These are phyloP conservation scores for Passalora sequoiae DNA, from an alignment of 2,329 filamentous ascomycete genomes.

Conservation along the genomic window DNA sequence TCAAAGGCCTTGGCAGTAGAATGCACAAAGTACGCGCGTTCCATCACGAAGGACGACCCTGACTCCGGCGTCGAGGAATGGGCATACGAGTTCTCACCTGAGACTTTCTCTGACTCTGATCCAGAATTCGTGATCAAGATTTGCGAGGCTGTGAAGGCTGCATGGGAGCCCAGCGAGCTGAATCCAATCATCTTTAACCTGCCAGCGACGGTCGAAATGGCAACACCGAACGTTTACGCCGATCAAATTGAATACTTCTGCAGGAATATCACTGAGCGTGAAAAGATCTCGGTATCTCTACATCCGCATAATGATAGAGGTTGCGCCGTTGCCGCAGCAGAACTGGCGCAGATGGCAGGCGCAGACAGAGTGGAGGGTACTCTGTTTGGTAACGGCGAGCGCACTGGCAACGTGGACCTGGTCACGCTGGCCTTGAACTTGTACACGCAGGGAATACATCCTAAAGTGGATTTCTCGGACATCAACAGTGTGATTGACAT, in stretches of 20 bases:
- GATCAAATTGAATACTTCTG: slow-evolving; percentile 97
- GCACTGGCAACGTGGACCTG: slow-evolving; percentile 91
- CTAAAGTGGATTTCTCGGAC: slow-evolving; percentile 85
- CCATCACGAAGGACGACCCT: slow-evolving; percentile 78
- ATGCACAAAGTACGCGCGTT: slow-evolving; percentile 80
- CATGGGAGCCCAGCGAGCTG: slow-evolving; percentile 77
- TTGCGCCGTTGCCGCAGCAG: slow-evolving; percentile 81
- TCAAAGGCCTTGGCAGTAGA: slow-evolving; percentile 74
- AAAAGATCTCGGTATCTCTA: slow-evolving; percentile 82
- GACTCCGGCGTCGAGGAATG: slow-evolving; percentile 56
- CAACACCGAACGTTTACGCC: slow-evolving; percentile 91
- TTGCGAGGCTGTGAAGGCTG: slow-evolving; percentile 88
- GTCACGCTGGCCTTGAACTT: slow-evolving; percentile 90
- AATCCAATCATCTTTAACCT: slow-evolving; percentile 94
- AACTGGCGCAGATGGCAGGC: slow-evolving; percentile 92
- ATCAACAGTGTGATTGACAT: slow-evolving; percentile 79
- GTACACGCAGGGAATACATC: slow-evolving; percentile 86
- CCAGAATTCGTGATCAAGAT: slow-evolving; percentile 77
- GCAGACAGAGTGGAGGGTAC: slow-evolving; percentile 92
- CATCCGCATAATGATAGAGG: slow-evolving; percentile 95
- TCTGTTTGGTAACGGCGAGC: slow-evolving; percentile 89
- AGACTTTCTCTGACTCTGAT: slow-evolving; percentile 85
- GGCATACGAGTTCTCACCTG: slow-evolving; percentile 78
- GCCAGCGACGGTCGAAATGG: slow-evolving; percentile 90
- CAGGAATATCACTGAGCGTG: slow-evolving; percentile 72